Conservation (phyloP, 768 basidiomycete species). For the Pulveroboletus sp. region DNA sequence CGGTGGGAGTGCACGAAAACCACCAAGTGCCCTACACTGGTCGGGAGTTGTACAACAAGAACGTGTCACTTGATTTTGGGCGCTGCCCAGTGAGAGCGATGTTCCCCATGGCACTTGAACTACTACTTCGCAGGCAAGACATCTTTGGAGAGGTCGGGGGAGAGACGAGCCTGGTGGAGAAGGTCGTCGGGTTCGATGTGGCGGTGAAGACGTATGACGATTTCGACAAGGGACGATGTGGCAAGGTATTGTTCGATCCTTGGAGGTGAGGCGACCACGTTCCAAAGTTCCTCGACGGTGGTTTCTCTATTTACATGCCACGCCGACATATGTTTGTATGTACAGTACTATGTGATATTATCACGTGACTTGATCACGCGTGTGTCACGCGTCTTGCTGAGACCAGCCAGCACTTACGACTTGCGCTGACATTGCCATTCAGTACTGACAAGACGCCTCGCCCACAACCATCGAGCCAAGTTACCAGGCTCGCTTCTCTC, state of each 20-base stretch:
- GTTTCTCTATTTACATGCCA: no score
- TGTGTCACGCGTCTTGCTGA: slow-evolving; percentile 4
- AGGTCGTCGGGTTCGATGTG: slow-evolving; percentile 54
- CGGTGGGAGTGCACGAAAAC: slow-evolving; percentile 67
- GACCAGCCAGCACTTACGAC: background rate
- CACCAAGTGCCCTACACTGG: slow-evolving; percentile 52
- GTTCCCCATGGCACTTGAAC: slow-evolving; percentile 65
- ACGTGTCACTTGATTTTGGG: slow-evolving; percentile 76
- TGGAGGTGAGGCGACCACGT: slow-evolving; percentile 40
- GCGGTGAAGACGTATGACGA: slow-evolving; percentile 55
- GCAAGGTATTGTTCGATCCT: slow-evolving; percentile 75
- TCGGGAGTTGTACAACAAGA: slow-evolving; percentile 64
- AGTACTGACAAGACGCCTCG: background rate
- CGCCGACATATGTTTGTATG: no score
- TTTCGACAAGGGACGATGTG: slow-evolving; percentile 69
- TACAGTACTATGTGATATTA: slow-evolving; percentile 9
- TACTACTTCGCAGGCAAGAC: slow-evolving; percentile 66
- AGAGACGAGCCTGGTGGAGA: slow-evolving; percentile 59
- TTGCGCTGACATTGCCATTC: no score
- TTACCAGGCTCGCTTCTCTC: background rate
- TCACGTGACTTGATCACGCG: slow-evolving; percentile 23
- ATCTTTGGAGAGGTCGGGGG: slow-evolving; percentile 69
- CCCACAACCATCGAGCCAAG: background rate
- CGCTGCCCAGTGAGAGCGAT: slow-evolving; percentile 77
- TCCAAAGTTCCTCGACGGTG: no score